Conservation (phyloP, 352 stramenopile genomes). For the Achlya hypogyna region DNA sequence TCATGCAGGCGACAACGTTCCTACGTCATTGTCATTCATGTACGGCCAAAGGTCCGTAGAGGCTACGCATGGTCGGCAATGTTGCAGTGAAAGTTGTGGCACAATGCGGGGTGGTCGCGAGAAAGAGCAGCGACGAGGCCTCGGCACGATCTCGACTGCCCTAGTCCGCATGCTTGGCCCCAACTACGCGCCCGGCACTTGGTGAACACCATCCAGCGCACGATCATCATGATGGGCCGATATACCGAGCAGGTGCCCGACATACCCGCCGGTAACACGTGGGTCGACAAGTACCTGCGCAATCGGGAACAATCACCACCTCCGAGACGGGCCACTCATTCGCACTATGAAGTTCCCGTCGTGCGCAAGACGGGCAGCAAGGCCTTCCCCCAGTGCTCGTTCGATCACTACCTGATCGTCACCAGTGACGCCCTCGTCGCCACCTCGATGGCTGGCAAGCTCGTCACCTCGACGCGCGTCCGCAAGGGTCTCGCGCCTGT, state of each 20-base stretch:
- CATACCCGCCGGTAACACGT: conserved; percentile 99
- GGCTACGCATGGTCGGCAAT: conserved; percentile 48
- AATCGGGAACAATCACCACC: conserved; percentile 99
- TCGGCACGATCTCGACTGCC: too few species aligned
- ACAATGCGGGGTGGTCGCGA: neutral
- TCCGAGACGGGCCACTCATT: conserved; percentile 97
- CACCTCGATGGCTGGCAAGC: conserved; percentile 92
- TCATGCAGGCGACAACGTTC: conserved; percentile 28
- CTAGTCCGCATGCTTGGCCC: conserved; percentile 98
- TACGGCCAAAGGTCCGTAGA: conserved; percentile 24
- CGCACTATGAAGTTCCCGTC: conserved; percentile 99
- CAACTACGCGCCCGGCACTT: conserved; percentile 99
- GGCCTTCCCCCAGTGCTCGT: conserved; percentile 99
- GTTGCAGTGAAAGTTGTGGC: conserved; percentile 38
- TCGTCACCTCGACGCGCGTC: conserved; percentile 90
- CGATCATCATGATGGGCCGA: conserved; percentile 99
- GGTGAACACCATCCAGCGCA: conserved; percentile 99
- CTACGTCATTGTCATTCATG: conserved; percentile 24
- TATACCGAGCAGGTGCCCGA: conserved; percentile 98
- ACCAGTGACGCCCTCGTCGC: conserved; percentile 86
- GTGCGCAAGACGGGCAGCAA: conserved; percentile 99
- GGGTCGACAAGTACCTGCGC: conserved; percentile 99
- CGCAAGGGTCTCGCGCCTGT: conserved; percentile 96
- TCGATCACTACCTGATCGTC: conserved; percentile 98
- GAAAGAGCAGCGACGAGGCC: neutral